phyloP scores from a whole-genome alignment of 805 yeast species.

The Myxozyma geophila region DNA sequence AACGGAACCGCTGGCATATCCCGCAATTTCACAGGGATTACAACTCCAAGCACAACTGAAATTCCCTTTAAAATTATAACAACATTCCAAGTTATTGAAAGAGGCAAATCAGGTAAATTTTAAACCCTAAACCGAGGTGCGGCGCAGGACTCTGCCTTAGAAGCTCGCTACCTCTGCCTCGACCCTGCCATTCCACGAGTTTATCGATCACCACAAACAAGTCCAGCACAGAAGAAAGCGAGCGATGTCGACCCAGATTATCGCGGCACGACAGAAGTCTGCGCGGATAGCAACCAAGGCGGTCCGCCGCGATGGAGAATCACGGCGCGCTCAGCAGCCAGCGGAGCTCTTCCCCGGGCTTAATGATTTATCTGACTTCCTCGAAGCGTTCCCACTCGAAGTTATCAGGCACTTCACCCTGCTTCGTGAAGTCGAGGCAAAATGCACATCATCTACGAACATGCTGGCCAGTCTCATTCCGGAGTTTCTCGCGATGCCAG shows the following conservation, averaged over 20 bases:
- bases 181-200: not conserved
- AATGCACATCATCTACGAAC: conserved; percentile 78
- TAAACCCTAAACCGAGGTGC: conserved; percentile 9
- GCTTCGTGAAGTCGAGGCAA: conserved; percentile 92
- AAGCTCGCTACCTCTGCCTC: not conserved
- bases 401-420: conserved; percentile 82
- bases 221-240: not conserved
- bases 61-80: not conserved
- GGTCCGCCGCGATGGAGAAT: conserved; percentile 6
- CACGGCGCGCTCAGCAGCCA: conserved; percentile 9
- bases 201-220: not conserved
- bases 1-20: conserved; percentile 6
- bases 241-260: not conserved
- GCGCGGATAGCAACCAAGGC: conserved; percentile 31
- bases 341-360: conserved; percentile 74
- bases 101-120: not conserved
- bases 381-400: conserved; percentile 87
- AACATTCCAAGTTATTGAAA: not conserved
- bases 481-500: conserved; percentile 48
- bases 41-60: not conserved
- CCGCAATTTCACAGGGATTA: not conserved
- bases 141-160: not conserved
- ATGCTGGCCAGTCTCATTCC: conserved; percentile 60
- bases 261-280: conserved; percentile 26
- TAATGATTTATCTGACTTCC: conserved; percentile 87